Percentiles rank a stretch among this genome's conserved stretches.
Conservation (phyloP, 2,329 filamentous ascomycete genomes). For the Diplodia corticola region DNA sequence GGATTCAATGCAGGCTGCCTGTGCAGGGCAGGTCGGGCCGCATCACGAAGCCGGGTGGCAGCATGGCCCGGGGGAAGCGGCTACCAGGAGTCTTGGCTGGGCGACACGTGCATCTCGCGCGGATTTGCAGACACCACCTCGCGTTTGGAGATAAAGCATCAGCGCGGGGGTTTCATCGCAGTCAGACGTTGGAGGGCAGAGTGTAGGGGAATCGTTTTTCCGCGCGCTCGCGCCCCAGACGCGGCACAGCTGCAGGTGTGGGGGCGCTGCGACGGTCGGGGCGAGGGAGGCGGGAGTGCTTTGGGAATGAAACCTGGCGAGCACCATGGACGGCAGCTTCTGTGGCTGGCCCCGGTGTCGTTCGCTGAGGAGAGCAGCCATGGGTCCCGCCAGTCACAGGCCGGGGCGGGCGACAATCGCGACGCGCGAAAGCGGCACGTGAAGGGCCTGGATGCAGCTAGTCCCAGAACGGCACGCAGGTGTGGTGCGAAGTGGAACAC, state of each 20-base stretch:
- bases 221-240: not conserved
- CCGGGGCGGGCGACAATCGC: slow-evolving; percentile 18
- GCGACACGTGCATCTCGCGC: not conserved
- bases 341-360: slow-evolving; percentile 13
- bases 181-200: not conserved
- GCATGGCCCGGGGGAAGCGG: not conserved
- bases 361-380: not conserved
- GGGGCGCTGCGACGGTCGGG: not conserved
- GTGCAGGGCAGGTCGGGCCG: not conserved
- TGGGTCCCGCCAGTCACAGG: slow-evolving; percentile 13
- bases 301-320: slow-evolving; percentile 18
- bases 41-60: not conserved
- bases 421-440: slow-evolving; percentile 17
- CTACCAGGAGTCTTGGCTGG: not conserved
- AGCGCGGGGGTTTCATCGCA: not conserved
- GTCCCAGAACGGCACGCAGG: slow-evolving; percentile 14
- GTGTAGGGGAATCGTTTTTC: slow-evolving; percentile 16
- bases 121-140: not conserved
- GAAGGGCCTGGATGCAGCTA: slow-evolving; percentile 18
- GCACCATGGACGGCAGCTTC: slow-evolving; percentile 1
- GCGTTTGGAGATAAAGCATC: not conserved
- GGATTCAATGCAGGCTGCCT: slow-evolving; percentile 5
- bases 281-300: slow-evolving; percentile 7
- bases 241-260: slow-evolving; percentile 14
- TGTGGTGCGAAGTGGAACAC: slow-evolving; percentile 21